These are phyloP conservation scores for Leucosporidium creatinivorum DNA, from an alignment of 768 basidiomycete genomes.

Conservation along the genomic window DNA sequence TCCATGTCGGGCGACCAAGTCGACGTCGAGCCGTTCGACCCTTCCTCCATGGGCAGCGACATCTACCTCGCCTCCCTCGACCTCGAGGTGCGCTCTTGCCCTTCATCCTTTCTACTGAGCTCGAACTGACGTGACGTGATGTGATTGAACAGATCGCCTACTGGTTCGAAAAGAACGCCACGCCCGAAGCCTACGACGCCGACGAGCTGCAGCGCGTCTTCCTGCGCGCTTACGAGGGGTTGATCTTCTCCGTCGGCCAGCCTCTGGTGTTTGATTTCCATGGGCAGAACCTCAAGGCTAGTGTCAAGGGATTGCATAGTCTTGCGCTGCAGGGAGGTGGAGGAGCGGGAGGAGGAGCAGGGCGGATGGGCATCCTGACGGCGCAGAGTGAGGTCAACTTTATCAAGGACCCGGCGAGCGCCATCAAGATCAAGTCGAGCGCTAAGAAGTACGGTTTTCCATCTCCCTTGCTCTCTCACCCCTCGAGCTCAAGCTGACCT, in stretches of 20 bases:
- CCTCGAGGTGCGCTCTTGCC: slow-evolving; percentile 51
- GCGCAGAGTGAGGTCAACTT: slow-evolving; percentile 86
- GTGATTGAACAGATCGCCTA: slow-evolving; percentile 41
- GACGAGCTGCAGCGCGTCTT: slow-evolving; percentile 78
- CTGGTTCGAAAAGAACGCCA: slow-evolving; percentile 43
- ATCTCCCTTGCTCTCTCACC: no score
- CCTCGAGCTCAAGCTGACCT: no score
- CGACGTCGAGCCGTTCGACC: slow-evolving; percentile 58
- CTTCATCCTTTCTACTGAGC: slow-evolving; percentile 37
- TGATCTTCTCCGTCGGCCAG: slow-evolving; percentile 63
- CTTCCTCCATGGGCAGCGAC: slow-evolving; percentile 41
- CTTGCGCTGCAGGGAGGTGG: slow-evolving; percentile 53
- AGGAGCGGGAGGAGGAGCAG: slow-evolving; percentile 41
- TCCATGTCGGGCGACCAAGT: slow-evolving; percentile 70
- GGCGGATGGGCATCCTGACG: slow-evolving; percentile 65
- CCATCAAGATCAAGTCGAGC: slow-evolving; percentile 84
- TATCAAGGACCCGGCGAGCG: slow-evolving; percentile 69
- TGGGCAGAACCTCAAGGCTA: slow-evolving; percentile 69
- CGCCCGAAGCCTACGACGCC: slow-evolving; percentile 62
- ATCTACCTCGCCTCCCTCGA: slow-evolving; percentile 68
- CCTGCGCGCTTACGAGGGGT: slow-evolving; percentile 58
- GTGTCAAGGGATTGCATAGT: slow-evolving; percentile 55
- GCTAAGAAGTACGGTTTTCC: slow-evolving; percentile 82
- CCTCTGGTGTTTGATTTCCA: slow-evolving; percentile 79
- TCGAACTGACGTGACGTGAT: slow-evolving; percentile 47